Conservation (phyloP, 257 asterid genomes). For the Solanum raphanifolium region DNA sequence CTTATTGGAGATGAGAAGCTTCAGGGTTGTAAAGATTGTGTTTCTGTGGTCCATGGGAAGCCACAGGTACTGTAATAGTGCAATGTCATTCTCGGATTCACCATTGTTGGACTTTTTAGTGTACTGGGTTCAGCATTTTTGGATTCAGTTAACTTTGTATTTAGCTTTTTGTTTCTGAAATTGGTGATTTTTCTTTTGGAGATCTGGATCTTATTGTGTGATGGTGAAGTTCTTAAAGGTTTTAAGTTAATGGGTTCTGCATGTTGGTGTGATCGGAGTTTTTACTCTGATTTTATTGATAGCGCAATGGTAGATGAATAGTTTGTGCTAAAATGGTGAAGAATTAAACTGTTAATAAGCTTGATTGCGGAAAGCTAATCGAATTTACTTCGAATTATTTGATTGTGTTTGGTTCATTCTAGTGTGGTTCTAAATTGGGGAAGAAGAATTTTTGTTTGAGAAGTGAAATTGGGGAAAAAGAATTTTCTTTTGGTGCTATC, state of each 20-base stretch:
- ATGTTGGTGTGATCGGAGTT: conserved; percentile 33
- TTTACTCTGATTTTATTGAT: not conserved
- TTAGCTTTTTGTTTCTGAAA: conserved; percentile 8
- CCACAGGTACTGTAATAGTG: conserved; percentile 70
- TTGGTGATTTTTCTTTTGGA: conserved; percentile 9
- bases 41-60: conserved; percentile 62
- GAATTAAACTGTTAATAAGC: not conserved
- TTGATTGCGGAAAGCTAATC: not conserved
- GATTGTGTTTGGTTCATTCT: not conserved
- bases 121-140: not conserved
- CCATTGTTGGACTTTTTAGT: not conserved
- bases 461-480: not conserved
- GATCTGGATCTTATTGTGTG: conserved; percentile 37
- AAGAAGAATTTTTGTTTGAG: not conserved
- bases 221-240: conserved; percentile 5
- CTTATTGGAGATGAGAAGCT: conserved; percentile 91
- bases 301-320: not conserved
- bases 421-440: not conserved
- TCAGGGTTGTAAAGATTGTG: conserved; percentile 98
- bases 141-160: conserved; percentile 9
- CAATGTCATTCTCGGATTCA: conserved; percentile 33
- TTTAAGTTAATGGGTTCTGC: conserved; percentile 21
- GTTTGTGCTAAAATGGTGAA: not conserved
- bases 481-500: not conserved
- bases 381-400: not conserved